Evolutionary conservation across 2,329 filamentous ascomycete genomes (phyloP), one percentile per base, ranked within the genome.

Genomic region (Neonectria coccinea): DNA sequence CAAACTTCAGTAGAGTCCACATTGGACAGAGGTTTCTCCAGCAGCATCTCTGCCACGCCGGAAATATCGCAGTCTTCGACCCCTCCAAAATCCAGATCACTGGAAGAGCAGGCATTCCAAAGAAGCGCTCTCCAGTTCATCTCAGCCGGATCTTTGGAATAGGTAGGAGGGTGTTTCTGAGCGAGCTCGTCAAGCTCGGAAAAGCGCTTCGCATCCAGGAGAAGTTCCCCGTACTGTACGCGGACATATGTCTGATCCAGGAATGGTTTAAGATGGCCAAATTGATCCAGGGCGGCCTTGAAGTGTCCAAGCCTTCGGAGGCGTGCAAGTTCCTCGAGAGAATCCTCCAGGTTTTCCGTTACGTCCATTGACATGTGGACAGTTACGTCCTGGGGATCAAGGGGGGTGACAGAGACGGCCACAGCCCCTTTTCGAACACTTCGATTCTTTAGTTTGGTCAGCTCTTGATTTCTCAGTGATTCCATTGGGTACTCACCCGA

Each of bases 251-350:
- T 33, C 10, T 33, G 10, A 33, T 33, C 9, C 31, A 33, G 9
- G 31, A 12, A 33, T 33, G 4, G 9, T 33, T 33, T 33, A 11
- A 33, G 10, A 10, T 33, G 31, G 4, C 88, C 86, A 56, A 91
- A 11, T 18, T 44, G n/a, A 10, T 44, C 41, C n/a, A 44, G 20
- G 4, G 18, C 18, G 4, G n/a, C 41, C 9, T 11, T 44, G 41
- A 44, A 20, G 41, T 20, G 2, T 5, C 41, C 41, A 44, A 44
- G 41, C n/a, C 41, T 18, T 10, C 41, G 4, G 41, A 44, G 41
- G 20, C 41, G 16, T 4, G 41, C n/a, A 10, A 44, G 41, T 11
- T 44, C n/a, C 18, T 44, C 41, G 5, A 44, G 41, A 11, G n/a
- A 11, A 20, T 11, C 18, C 3, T 44, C 41, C 2, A 44, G 41